Base-by-base conservation (phyloP, 257 asterid genomes). In the Rhazya stricta region DNA sequence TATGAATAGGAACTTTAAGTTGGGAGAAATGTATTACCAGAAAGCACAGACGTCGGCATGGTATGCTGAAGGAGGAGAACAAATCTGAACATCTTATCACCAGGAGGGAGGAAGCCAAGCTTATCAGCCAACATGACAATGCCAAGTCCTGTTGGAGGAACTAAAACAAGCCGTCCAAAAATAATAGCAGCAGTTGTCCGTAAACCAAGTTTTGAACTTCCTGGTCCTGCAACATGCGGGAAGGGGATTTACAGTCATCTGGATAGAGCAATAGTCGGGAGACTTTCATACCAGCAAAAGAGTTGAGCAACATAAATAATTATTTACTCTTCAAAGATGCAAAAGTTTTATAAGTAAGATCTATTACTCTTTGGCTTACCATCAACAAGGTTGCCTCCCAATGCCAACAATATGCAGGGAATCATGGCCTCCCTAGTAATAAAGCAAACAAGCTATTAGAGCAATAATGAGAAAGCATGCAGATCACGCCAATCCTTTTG, bases 31-130 rank as follows among this genome's bases (percentile, higher is more conserved):
- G 45, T 16, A 32, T 81, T 84, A 89, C 98, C 99, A 56, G 97
- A 80, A 75, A 95, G 98, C 79, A 95, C 96, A 32, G 99, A 95
- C 62, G 98, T 92, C 66, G 99, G 99, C 99, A 95, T 95, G 2
- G 97, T 89, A 85, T 92, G 90, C 85, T 95, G 98, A 76, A 95
- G 97, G 58, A 95, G 96, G 80, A 92, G 96, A 73, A 95, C 91
- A 69, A 95, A 95, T 86, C 90, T 87, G 82, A 95, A 95, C 99
- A 95, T 92, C 77, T 95, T 92, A 80, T 95, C 99, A 65, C 77
- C 93, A 4, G 91, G 86, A 3, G 99, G 99, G 30, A 95, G 88
- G 65, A 91, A 91, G 10, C 99, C 98, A 60, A 95, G 89, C 77
- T 84, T 88, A 83, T 95, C 98, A 75, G 97, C 99, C 87, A 91